Evolutionary conservation across 2,329 filamentous ascomycete genomes (phyloP), one percentile per base, ranked within the genome.

Genomic region (Chrysosporium queenslandicum): DNA sequence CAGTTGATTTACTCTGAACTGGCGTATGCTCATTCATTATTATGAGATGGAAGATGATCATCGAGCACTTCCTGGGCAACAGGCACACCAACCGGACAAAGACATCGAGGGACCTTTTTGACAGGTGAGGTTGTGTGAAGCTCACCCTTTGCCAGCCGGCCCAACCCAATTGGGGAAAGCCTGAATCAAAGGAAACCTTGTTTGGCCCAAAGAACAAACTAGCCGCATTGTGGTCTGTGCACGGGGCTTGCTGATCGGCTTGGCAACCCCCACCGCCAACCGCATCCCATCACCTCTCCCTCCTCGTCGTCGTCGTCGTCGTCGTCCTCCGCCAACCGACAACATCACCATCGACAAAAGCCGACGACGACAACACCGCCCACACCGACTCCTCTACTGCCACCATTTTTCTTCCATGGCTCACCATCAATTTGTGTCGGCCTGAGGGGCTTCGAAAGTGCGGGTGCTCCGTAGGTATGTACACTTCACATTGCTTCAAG

Each of bases 211-310:
- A 29, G 20, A 25, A 12, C 21, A n/a, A 16, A 41, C 21, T 29
- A 43, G 48, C 48, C 48, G 48, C 48, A 36, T 16, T 23, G 30
- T 50, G 48, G 48, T 16, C 39, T 39, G 48, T 50, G 48, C 48
- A 36, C 29, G 29, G 34, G 39, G 12, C 20, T 34, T 42, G 48
- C 18, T 16, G 48, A 50, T 50, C 48, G n/a, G 9, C 48, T 50
- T 50, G 48, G 48, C 48, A 16, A 9, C 11, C 11, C 32, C 32
- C 14, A 12, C 32, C 6, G 21, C 25, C 25, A 23, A 34, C 43
- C 32, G 16, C 8, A 29, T 3, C 9, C 27, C n/a, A 32, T 32
- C 25, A 32, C 42, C n/a, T 9, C 11, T 25, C 39, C 32, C 18
- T 37, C 14, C 37, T 12, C 25, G n/a, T 32, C 36, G 41, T 16